Base-by-base conservation (phyloP, 257 asterid species). In the Pogostemon cablin region DNA sequence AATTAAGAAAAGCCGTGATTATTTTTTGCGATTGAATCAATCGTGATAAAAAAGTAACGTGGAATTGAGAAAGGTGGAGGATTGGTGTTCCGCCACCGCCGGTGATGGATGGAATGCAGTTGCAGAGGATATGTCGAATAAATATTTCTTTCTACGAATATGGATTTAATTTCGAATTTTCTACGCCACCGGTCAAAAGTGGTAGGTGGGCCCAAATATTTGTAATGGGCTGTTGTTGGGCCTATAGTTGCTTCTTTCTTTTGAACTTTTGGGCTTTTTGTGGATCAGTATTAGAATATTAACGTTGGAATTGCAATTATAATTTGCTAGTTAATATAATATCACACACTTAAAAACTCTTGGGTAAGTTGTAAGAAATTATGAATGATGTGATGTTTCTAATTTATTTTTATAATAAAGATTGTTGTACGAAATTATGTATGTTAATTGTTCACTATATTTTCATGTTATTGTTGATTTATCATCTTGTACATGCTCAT, bases 1-100 rank as follows among this genome's bases (percentile, higher is more conserved):
- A 74, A 65, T 76, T 77, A 39, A 79, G 65, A 59, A 77, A 74
- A 87, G 83, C 84, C 89, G 90, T 85, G 85, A 74, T 44, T 55
- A 38, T 11, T 25, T 10, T 15, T 5, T 62, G 73, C 8, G 50
- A 40, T 12, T 35, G 32, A 67, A 68, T 67, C 62, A 69, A 61
- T 6, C 6, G 3, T 9, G 12, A 32, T 1, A 3, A 64, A 44
- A 58, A 11, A 54, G 4, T 42, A 50, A 52, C 71, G 62, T 75
- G 32, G 7, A 67, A 25, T 17, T 40, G 72, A 35, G 54, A 46
- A 32, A 62, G 59, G 54, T 39, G 44, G 50, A 63, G 64, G 67
- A 56, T 62, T 62, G 81, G 78, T 62, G 12, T 63, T 62, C 63
- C 88, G 80, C 47, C 50, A 61, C 48, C 69, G 72, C 69, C 74